Evolutionary conservation across 2,329 filamentous ascomycete species (phyloP), one percentile per base, ranked within the genome.

Genomic region (Pseudogymnoascus sp.): DNA sequence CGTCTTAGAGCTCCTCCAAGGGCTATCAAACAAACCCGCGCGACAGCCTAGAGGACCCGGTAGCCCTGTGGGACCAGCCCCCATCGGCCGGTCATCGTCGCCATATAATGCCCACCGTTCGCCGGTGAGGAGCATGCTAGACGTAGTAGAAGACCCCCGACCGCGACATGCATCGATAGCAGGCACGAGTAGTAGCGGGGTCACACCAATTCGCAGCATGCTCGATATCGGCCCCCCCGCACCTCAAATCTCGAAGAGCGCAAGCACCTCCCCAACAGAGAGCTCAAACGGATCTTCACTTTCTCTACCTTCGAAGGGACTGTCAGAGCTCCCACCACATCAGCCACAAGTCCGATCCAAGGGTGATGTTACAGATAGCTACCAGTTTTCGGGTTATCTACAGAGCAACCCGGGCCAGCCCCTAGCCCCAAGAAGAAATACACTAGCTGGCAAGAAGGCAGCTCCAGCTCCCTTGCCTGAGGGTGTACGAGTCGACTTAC

Each of bases 111-210:
- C 76, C 60, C 83, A 86, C 50, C 82, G 79, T 60, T 89, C 88
- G 22, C 86, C 87, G 9, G 82, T 88, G 60, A 81, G 87, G 67
- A 89, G 85, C 73, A 85, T 89, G 81, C 77, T 87, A 16, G 83
- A 86, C 70, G 78, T 85, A 68, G 77, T 79, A 69, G 77, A 81
- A 62, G 78, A 77, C 12, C 36, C 57, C 22, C 22, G 60, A 61
- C 68, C 16, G 60, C 68, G 68, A 60, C 60, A 69, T 64, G 63
- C 66, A 60, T 63, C 64, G 36, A 65, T 69, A 60, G 60, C 68
- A 43, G 62, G 62, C 28, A 70, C 71, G 60, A 73, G 70, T 57
- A 58, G 57, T 30, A 69, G 75, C 65, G 75, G 77, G 30, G 71
- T 76, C 72, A 69, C 63, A 28, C 80, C 82, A 5, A 78, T 86